phyloP scores from a whole-genome alignment of 805 yeast species.

The Ogataea polymorpha region DNA sequence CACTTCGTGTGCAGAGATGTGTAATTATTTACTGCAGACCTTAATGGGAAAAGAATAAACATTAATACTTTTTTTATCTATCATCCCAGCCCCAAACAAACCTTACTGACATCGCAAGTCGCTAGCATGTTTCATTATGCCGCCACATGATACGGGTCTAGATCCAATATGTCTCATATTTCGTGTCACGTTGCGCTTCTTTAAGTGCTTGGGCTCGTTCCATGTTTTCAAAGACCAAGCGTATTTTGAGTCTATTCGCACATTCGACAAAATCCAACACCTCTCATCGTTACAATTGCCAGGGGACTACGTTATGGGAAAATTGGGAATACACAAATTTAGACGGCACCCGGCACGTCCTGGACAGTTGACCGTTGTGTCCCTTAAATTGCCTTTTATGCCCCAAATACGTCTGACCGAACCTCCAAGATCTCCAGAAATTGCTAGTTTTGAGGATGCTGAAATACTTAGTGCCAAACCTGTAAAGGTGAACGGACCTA shows the following conservation, averaged over 20 bases:
- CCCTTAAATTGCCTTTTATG: slow-evolving; percentile 4
- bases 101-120: background rate
- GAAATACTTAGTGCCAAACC: slow-evolving; percentile 1
- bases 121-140: slow-evolving; percentile 14
- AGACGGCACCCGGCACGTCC: slow-evolving; percentile 11
- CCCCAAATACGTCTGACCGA: background rate
- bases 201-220: slow-evolving; percentile 17
- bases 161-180: slow-evolving; percentile 17
- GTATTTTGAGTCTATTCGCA: slow-evolving; percentile 5
- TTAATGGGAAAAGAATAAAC: slow-evolving; percentile 6
- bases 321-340: slow-evolving; percentile 20
- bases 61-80: slow-evolving; percentile 1
- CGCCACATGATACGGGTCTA: slow-evolving; percentile 13
- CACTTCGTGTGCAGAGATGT: too few species aligned
- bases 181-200: slow-evolving; percentile 13
- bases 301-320: slow-evolving; percentile 29
- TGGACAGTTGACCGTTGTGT: slow-evolving; percentile 1
- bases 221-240: slow-evolving; percentile 7
- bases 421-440: background rate
- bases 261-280: slow-evolving; percentile 13
- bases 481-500: slow-evolving; percentile 12
- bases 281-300: slow-evolving; percentile 15
- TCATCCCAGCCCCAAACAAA: slow-evolving; percentile 4
- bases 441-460: background rate
- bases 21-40: background rate